A percentile compares a stretch with the other conserved stretches of the same genome.
These are phyloP conservation scores for Syncephalis plumigaleata DNA, from an alignment of 371 early-diverging fungal species.

Conservation along the genomic window DNA sequence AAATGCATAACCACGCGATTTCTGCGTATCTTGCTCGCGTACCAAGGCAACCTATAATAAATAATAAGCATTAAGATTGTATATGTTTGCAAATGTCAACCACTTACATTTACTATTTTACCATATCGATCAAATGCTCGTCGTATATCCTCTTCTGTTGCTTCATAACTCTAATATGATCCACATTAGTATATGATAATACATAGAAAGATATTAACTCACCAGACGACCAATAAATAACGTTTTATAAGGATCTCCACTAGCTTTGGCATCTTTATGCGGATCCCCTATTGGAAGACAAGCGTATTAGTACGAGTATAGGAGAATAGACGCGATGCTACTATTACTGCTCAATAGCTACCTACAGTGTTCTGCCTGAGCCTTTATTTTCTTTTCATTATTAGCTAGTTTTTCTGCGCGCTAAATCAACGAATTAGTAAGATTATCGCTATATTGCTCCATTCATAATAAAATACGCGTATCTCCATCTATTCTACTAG, in stretches of 20 bases:
- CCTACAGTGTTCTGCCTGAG: conserved; percentile 23
- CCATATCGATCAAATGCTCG: conserved; percentile 77
- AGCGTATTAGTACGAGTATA: conserved; percentile 7
- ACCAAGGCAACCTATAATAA: conserved; percentile 56
- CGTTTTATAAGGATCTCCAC: conserved; percentile 84
- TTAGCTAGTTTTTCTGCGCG: conserved; percentile 25
- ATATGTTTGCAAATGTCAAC: background rate
- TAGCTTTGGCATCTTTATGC: conserved; percentile 39
- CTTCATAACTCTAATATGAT: conserved; percentile 37
- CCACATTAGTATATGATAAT: background rate
- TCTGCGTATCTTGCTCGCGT: conserved; percentile 27
- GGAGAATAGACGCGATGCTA: conserved; percentile 20
- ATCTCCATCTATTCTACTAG: too few relatives aligned
- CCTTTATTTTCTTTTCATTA: too few relatives aligned
- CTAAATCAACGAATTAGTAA: conserved; percentile 21
- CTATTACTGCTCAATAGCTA: conserved; percentile 27
- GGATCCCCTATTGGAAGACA: conserved; percentile 45
- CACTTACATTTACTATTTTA: conserved; percentile 50
- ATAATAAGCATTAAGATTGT: background rate
- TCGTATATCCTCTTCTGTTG: conserved; percentile 62
- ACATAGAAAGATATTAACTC: conserved; percentile 1
- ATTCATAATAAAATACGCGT: too few relatives aligned
- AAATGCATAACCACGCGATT: conserved; percentile 87
- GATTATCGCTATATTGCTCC: background rate
- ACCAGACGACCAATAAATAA: conserved; percentile 76